Conservation (phyloP, 768 basidiomycete genomes). For the Panus rudis region DNA sequence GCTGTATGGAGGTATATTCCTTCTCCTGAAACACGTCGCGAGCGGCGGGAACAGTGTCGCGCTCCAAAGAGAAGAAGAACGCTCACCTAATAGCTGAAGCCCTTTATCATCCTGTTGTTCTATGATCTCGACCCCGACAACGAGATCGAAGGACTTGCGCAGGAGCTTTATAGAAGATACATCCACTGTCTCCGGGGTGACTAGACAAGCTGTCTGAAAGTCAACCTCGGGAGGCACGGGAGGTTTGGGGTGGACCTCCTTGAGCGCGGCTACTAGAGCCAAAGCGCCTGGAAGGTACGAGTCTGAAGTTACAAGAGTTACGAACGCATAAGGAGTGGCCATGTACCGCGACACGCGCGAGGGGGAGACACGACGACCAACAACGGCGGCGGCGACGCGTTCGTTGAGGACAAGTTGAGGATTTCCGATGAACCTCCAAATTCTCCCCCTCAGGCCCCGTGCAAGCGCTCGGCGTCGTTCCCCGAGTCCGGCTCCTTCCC, state of each 20-base stretch:
- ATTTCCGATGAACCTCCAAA: conserved; percentile 6
- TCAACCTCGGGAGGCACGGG: conserved; percentile 52
- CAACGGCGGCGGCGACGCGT: conserved; percentile 9
- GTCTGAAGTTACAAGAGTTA: conserved; percentile 88
- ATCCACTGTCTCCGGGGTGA: conserved; percentile 90
- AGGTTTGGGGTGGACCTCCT: conserved; percentile 64
- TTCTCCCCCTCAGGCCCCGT: too few species aligned
- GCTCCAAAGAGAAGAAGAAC: conserved; percentile 8
- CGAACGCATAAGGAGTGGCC: conserved; percentile 73
- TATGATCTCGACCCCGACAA: conserved; percentile 90
- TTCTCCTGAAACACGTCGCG: too few species aligned
- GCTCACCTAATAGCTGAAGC: conserved; percentile 78
- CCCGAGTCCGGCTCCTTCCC: background rate
- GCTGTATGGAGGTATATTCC: too few species aligned
- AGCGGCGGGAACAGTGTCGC: too few species aligned
- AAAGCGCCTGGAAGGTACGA: conserved; percentile 91
- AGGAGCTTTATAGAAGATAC: conserved; percentile 75
- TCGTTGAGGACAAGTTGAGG: conserved; percentile 14
- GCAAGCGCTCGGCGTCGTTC: too few species aligned
- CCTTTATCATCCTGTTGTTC: conserved; percentile 57
- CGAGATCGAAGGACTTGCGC: conserved; percentile 72
- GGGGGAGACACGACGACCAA: conserved; percentile 8
- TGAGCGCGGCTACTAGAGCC: conserved; percentile 76
- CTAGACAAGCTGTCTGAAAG: conserved; percentile 81
- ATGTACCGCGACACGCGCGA: conserved; percentile 30